Conservation (phyloP, 495 filamentous ascomycete genomes). For the Tuber magnatum region DNA sequence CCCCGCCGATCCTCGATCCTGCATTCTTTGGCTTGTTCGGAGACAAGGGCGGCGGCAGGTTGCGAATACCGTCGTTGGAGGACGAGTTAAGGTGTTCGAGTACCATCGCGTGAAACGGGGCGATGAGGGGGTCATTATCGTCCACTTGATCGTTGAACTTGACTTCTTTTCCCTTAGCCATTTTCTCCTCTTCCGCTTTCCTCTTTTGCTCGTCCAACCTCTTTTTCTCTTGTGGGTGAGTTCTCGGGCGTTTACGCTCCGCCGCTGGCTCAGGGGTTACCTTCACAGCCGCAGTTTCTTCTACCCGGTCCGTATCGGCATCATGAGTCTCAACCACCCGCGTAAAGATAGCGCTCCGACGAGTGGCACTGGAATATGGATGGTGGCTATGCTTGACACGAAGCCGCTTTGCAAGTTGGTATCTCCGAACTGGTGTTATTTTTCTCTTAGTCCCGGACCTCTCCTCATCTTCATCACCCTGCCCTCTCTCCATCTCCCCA, state of each 20-base stretch:
- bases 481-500: neutral
- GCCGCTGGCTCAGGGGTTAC: neutral
- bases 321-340: conserved; percentile 14
- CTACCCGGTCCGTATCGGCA: conserved; percentile 19
- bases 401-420: conserved; percentile 30
- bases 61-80: conserved; percentile 25
- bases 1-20: conserved; percentile 32
- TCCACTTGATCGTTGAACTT: conserved; percentile 16
- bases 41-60: conserved; percentile 21
- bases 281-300: conserved; percentile 9
- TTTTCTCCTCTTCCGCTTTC: conserved; percentile 23
- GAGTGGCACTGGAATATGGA: conserved; percentile 23
- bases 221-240: conserved; percentile 34
- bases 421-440: conserved; percentile 23
- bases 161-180: conserved; percentile 16
- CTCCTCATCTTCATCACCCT: neutral
- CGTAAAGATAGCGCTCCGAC: conserved; percentile 32
- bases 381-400: conserved; percentile 32
- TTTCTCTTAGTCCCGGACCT: neutral
- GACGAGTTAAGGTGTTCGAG: conserved; percentile 37
- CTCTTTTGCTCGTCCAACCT: conserved; percentile 20
- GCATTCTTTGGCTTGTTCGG: neutral
- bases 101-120: conserved; percentile 36
- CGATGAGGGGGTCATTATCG: conserved; percentile 18
- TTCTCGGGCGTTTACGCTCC: conserved; percentile 30